A percentile compares a stretch with the other conserved stretches of the same genome.
Evolutionary conservation across 1,139 yeast genomes (phyloP).

Genomic region (Hansenula sp.): DNA sequence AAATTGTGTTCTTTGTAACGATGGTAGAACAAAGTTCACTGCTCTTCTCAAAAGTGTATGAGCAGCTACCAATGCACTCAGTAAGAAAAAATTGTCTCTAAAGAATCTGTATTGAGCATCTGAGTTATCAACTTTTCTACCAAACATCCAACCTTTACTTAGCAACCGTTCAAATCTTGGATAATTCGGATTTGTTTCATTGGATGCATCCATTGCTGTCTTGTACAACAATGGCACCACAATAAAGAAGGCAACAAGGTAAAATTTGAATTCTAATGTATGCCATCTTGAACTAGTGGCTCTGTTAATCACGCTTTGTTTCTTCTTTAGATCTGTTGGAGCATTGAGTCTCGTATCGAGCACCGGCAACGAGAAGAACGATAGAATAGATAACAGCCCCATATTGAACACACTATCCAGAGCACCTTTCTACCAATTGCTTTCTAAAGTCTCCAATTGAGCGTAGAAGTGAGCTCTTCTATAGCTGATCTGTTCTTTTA

Average conservation of each 20-base stretch:
- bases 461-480: no score
- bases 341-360: slow-evolving; percentile 72
- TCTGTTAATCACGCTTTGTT: slow-evolving; percentile 34
- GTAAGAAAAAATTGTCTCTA: slow-evolving; percentile 68
- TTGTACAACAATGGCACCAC: slow-evolving; percentile 80
- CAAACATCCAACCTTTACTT: slow-evolving; percentile 71
- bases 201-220: slow-evolving; percentile 79
- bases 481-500: no score
- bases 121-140: slow-evolving; percentile 81
- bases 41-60: slow-evolving; percentile 51
- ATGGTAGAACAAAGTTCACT: slow-evolving; percentile 20
- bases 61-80: slow-evolving; percentile 46
- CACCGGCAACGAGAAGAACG: slow-evolving; percentile 67
- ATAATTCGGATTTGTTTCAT: slow-evolving; percentile 75
- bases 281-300: slow-evolving; percentile 65
- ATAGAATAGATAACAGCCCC: slow-evolving; percentile 2
- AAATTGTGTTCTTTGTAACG: slow-evolving; percentile 43
- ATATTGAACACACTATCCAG: no score
- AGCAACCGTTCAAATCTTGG: slow-evolving; percentile 55
- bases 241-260: slow-evolving; percentile 54
- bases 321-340: slow-evolving; percentile 40
- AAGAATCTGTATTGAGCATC: slow-evolving; percentile 88
- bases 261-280: slow-evolving; percentile 68
- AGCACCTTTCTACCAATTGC: no score
- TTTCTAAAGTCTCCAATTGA: no score